Conservation (phyloP, 2,329 filamentous ascomycete species). For the Ascochyta rabiei region DNA sequence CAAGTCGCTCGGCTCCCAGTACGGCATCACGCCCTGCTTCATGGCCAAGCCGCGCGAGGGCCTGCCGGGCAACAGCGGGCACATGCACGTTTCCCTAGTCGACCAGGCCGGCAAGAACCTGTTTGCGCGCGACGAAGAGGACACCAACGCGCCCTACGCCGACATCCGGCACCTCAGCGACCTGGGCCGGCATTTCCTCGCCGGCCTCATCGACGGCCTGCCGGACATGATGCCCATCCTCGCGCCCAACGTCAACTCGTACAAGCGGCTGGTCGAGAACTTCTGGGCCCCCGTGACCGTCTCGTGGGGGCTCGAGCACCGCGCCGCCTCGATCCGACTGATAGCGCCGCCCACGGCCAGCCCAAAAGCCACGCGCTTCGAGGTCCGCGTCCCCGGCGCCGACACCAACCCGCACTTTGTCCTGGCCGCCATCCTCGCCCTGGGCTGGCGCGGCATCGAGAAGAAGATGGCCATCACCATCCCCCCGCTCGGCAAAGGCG, state of each 20-base stretch:
- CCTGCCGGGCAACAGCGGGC: slow-evolving; percentile 91
- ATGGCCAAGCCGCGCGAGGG: slow-evolving; percentile 97
- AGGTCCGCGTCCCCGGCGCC: slow-evolving; percentile 91
- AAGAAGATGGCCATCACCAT: slow-evolving; percentile 85
- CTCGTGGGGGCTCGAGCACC: slow-evolving; percentile 95
- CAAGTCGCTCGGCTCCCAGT: slow-evolving; percentile 84
- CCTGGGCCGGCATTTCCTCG: slow-evolving; percentile 88
- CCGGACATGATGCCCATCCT: slow-evolving; percentile 95
- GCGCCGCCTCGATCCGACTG: slow-evolving; percentile 86
- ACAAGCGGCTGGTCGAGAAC: slow-evolving; percentile 97
- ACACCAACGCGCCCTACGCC: slow-evolving; percentile 64
- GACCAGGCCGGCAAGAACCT: slow-evolving; percentile 83
- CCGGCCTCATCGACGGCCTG: slow-evolving; percentile 84
- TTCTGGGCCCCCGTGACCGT: slow-evolving; percentile 99
- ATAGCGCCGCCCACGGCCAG: slow-evolving; percentile 88
- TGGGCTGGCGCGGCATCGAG: slow-evolving; percentile 90
- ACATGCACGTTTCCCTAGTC: slow-evolving; percentile 91
- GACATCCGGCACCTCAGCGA: slow-evolving; percentile 82
- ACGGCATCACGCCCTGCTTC: slow-evolving; percentile 94
- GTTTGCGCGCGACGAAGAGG: slow-evolving; percentile 73
- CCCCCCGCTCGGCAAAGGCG: slow-evolving; percentile 82
- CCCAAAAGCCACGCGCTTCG: slow-evolving; percentile 85
- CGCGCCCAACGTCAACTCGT: slow-evolving; percentile 94
- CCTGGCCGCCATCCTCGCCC: slow-evolving; percentile 81
- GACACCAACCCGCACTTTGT: slow-evolving; percentile 91